A percentile compares a stretch with the other conserved stretches of the same genome.
phyloP scores from a whole-genome alignment of 331 rosid species.

The Dryas integrifolia region DNA sequence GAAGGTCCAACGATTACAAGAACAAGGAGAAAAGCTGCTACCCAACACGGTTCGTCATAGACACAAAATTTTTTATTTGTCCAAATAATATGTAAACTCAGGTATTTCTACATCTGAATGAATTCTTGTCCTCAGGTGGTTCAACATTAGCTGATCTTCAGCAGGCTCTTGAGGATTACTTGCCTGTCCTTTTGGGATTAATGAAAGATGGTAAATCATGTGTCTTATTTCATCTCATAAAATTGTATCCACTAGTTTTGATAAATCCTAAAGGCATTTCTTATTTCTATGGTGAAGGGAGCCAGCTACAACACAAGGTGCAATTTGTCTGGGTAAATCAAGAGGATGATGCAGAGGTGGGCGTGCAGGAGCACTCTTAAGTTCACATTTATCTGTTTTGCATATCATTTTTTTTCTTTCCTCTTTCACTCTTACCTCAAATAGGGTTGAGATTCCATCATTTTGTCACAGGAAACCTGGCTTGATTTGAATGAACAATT shows the following conservation, averaged over 20 bases:
- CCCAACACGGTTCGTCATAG: slow-evolving; percentile 79
- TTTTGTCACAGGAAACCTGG: slow-evolving; percentile 9
- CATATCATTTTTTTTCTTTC: neutral
- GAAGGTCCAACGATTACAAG: slow-evolving; percentile 92
- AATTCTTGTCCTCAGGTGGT: slow-evolving; percentile 65
- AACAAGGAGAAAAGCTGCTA: slow-evolving; percentile 79
- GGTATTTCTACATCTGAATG: slow-evolving; percentile 31
- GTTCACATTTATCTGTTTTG: slow-evolving; percentile 14
- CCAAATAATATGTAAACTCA: slow-evolving; percentile 13
- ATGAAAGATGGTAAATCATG: slow-evolving; percentile 79
- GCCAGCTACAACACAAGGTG: slow-evolving; percentile 83
- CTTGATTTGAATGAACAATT: slow-evolving; percentile 24
- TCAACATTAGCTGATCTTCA: slow-evolving; percentile 84
- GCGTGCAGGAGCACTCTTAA: slow-evolving; percentile 19
- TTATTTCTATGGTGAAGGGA: slow-evolving; percentile 60
- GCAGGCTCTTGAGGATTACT: slow-evolving; percentile 87
- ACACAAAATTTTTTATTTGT: slow-evolving; percentile 15
- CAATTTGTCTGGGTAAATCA: slow-evolving; percentile 91
- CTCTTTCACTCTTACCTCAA: neutral
- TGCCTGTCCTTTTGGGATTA: slow-evolving; percentile 90
- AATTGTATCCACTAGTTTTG: slow-evolving; percentile 25
- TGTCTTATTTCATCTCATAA: slow-evolving; percentile 18
- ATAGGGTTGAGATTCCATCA: slow-evolving; percentile 1
- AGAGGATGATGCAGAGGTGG: slow-evolving; percentile 91
- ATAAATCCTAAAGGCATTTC: slow-evolving; percentile 23